These are phyloP conservation scores for Tuber brumale DNA, from an alignment of 495 filamentous ascomycete species.

Conservation along the genomic window DNA sequence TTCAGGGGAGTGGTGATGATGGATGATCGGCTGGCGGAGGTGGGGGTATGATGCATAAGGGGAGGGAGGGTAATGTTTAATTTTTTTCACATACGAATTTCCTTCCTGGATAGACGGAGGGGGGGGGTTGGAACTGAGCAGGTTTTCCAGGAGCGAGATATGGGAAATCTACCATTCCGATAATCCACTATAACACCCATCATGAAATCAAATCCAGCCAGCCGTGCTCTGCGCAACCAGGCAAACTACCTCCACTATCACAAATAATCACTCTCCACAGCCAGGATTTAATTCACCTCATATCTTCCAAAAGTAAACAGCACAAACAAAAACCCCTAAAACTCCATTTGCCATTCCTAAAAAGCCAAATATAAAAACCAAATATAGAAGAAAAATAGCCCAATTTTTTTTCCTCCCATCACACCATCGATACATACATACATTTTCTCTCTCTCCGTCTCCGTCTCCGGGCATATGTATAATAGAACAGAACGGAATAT, in stretches of 20 bases:
- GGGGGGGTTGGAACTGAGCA: neutral
- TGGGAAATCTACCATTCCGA: neutral
- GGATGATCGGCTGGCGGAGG: neutral
- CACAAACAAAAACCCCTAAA: neutral
- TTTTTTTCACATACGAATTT: neutral
- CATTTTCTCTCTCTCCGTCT: neutral
- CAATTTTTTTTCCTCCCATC: neutral
- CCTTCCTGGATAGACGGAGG: neutral
- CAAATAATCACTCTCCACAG: neutral
- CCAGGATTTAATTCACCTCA: neutral
- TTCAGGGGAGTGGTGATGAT: slow-evolving; percentile 45
- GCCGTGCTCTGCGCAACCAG: neutral
- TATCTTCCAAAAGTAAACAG: neutral
- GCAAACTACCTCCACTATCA: neutral
- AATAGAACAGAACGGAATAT: neutral
- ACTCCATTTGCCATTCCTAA: slow-evolving; percentile 5
- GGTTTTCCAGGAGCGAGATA: neutral
- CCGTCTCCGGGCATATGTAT: neutral
- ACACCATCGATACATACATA: neutral
- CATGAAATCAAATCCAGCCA: neutral
- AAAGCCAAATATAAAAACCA: neutral
- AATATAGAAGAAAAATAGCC: neutral
- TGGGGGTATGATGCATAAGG: neutral
- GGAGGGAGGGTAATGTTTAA: neutral
- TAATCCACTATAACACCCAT: neutral